Evolutionary conservation across 2,329 filamentous ascomycete species (phyloP).

Genomic region (Neonectria sp.): DNA sequence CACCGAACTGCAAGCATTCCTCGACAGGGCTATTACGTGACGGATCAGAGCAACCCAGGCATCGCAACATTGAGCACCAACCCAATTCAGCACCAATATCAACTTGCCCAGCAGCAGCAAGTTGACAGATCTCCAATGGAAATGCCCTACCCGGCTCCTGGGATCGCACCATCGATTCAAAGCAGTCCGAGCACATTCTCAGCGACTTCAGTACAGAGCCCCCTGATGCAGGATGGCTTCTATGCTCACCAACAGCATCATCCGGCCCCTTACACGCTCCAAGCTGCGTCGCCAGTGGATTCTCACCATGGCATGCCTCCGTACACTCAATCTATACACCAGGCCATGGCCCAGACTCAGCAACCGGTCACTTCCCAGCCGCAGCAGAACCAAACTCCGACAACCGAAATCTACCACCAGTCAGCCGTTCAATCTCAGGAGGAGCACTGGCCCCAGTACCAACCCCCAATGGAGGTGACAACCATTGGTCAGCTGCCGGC

Average conservation of each 20-base stretch:
- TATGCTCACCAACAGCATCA: slow-evolving; percentile 71
- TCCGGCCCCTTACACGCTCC: slow-evolving; percentile 64
- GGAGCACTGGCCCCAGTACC: slow-evolving; percentile 72
- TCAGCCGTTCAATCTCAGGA: slow-evolving; percentile 59
- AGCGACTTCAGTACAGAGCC: slow-evolving; percentile 67
- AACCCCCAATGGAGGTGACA: slow-evolving; percentile 70
- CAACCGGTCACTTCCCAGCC: slow-evolving; percentile 55
- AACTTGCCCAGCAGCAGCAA: slow-evolving; percentile 66
- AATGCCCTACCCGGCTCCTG: slow-evolving; percentile 65
- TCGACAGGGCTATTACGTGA: slow-evolving; percentile 68
- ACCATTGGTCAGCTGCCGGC: slow-evolving; percentile 67
- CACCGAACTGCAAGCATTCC: slow-evolving; percentile 65
- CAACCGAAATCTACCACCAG: slow-evolving; percentile 54
- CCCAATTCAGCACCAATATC: slow-evolving; percentile 65
- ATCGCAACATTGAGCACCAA: slow-evolving; percentile 74
- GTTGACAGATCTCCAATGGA: slow-evolving; percentile 63
- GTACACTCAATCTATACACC: slow-evolving; percentile 61
- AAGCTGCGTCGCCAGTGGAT: slow-evolving; percentile 64
- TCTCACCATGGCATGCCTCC: slow-evolving; percentile 59
- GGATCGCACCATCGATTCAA: slow-evolving; percentile 66
- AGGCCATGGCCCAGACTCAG: slow-evolving; percentile 51
- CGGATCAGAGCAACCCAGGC: slow-evolving; percentile 73
- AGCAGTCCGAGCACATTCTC: slow-evolving; percentile 74
- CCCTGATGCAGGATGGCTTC: slow-evolving; percentile 67
- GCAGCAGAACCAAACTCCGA: slow-evolving; percentile 43